Base-by-base conservation (phyloP, 805 yeast genomes). In the Ogataea trehaloabstinens region DNA sequence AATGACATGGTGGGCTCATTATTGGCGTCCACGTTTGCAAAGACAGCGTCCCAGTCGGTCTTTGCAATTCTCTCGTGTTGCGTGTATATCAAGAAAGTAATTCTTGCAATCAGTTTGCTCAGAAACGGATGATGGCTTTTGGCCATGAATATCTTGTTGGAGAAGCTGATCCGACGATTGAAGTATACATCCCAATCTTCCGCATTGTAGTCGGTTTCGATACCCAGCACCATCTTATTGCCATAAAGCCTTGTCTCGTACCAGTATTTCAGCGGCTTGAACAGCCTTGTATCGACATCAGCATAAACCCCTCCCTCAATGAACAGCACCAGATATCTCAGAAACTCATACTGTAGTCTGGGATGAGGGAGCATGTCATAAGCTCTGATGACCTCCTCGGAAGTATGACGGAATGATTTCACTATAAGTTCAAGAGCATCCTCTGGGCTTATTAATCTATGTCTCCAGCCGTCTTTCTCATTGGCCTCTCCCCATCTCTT, bases 231-330 rank as follows among this genome's bases (percentile, higher is more conserved):
- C n/a, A 53, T 21, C 6, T 43, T 34, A 17, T 40, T 38, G 6
- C 31, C 31, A 8, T 18, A 21, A n/a, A 37, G 19, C 20, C 45
- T 31, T 19, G 53, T 37, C 5, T 38, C 15, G 39, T 37, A 46
- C 60, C 60, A 55, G 19, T 45, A 35, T 15, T 40, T 38, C 11
- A 53, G 15, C 4, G 78, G 78, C 42, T 67, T 75, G 43, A 70
- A 62, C 4, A 74, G 67, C 38, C 55, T 60, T 0, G 80, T 73
- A 48, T 77, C 81, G 18, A 72, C 68, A 45, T 77, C 82, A 3
- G 78, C 67, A 46, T 74, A 76, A 3, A 73, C 70, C 5, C 83
- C 83, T 28, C 83, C 83, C 29, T 61, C 55, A 3, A 76, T 66
- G 38, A 49, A 74, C 5, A 76, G 43, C 12, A 74, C 60, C 35